Evolutionary conservation across 2,329 filamentous ascomycete species (phyloP).

Genomic region (Nemania sp.): DNA sequence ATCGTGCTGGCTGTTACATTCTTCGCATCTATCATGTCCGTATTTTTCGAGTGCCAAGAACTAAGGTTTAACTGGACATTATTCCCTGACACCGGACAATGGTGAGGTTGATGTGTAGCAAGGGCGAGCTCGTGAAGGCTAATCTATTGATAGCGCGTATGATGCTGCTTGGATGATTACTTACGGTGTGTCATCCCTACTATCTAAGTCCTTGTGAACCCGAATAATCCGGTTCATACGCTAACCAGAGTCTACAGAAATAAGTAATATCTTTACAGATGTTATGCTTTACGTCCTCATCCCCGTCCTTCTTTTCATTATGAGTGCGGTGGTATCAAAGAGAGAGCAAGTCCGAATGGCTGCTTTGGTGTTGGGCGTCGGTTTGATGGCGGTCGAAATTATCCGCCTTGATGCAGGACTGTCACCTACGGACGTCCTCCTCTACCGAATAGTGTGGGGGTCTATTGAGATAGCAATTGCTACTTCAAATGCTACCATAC

Average conservation of each 20-base stretch:
- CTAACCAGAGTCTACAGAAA: constrained; percentile 32
- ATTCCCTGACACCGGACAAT: constrained; percentile 14
- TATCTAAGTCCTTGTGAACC: background rate
- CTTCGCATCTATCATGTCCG: constrained; percentile 27
- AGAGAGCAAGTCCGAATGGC: constrained; percentile 19
- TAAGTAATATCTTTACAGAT: constrained; percentile 36
- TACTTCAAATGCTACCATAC: constrained; percentile 30
- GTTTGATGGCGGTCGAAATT: constrained; percentile 35
- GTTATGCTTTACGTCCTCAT: constrained; percentile 30
- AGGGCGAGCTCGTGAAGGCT: background rate
- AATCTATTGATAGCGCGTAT: constrained; percentile 17
- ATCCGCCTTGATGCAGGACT: constrained; percentile 34
- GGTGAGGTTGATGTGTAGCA: background rate
- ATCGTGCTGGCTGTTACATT: constrained; percentile 32
- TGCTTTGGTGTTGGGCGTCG: constrained; percentile 22
- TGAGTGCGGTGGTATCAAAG: constrained; percentile 10
- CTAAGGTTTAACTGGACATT: constrained; percentile 34
- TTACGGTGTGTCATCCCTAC: constrained; percentile 30
- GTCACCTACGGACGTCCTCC: constrained; percentile 3
- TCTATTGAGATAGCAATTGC: constrained; percentile 37
- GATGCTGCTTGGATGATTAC: constrained; percentile 35
- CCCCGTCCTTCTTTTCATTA: constrained; percentile 34
- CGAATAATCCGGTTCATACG: background rate
- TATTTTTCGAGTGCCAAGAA: constrained; percentile 39
- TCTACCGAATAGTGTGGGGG: constrained; percentile 34